These are phyloP conservation scores for Trichoderma arundinaceum DNA, from an alignment of 2,329 filamentous ascomycete genomes.

Conservation along the genomic window DNA sequence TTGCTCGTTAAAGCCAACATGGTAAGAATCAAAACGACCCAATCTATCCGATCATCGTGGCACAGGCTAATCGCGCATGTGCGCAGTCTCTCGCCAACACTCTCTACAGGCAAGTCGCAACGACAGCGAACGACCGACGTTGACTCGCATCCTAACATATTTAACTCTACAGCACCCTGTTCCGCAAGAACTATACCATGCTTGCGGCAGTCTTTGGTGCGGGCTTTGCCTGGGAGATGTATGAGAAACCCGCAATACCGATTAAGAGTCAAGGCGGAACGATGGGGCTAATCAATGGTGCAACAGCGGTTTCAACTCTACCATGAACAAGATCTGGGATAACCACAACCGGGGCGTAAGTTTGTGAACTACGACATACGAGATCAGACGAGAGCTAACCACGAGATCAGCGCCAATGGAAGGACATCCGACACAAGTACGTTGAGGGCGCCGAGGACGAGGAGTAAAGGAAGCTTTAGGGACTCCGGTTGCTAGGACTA, in stretches of 20 bases:
- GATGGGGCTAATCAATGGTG: constrained; percentile 41
- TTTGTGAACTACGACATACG: constrained; percentile 38
- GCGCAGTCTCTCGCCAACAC: constrained; percentile 46
- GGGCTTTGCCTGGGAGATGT: constrained; percentile 95
- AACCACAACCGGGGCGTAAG: constrained; percentile 88
- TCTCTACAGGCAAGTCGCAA: constrained; percentile 49
- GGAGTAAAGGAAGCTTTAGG: constrained; percentile 47
- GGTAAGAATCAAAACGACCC: constrained; percentile 41
- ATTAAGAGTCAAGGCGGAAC: constrained; percentile 30
- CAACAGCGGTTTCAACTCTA: constrained; percentile 78
- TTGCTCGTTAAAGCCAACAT: constrained; percentile 45
- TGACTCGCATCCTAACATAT: constrained; percentile 38
- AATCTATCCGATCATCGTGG: constrained; percentile 6
- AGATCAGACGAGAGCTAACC: constrained; percentile 38
- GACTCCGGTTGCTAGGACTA: constrained; percentile 31
- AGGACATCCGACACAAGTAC: constrained; percentile 95
- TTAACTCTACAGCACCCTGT: constrained; percentile 66
- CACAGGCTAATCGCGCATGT: constrained; percentile 46
- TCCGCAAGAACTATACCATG: constrained; percentile 89
- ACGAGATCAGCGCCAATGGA: constrained; percentile 87
- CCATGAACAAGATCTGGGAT: constrained; percentile 89
- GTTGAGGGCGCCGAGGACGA: constrained; percentile 72
- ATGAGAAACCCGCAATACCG: constrained; percentile 46
- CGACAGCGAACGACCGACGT: constrained; percentile 35
- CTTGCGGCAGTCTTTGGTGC: constrained; percentile 82